A percentile compares a stretch with the other conserved stretches of the same genome.
Evolutionary conservation across 179 eudicot species (phyloP).

Genomic region (Beta macrorhiza): DNA sequence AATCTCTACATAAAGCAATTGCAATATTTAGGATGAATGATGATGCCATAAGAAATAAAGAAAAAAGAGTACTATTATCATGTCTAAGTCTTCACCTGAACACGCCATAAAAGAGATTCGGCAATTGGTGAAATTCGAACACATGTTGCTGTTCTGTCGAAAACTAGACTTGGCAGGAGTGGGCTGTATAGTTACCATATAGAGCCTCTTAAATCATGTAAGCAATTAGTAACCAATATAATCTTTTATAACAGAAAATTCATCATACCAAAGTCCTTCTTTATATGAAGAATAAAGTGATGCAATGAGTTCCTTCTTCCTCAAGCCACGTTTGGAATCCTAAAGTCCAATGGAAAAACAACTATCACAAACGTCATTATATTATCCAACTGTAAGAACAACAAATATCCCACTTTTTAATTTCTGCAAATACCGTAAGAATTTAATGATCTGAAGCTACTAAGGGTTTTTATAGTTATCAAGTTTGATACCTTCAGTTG

Average conservation of each 20-base stretch:
- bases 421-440: neutral
- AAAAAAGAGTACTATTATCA: neutral
- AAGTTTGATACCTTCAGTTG: neutral
- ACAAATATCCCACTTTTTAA: neutral
- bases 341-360: constrained; percentile 33
- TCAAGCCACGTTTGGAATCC: constrained; percentile 52
- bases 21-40: constrained; percentile 12
- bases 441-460: neutral
- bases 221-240: neutral
- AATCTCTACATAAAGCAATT: constrained; percentile 64
- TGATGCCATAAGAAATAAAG: neutral
- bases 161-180: constrained; percentile 43
- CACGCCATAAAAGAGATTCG: constrained; percentile 82
- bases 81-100: constrained; percentile 53
- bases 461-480: neutral
- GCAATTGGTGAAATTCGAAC: constrained; percentile 61
- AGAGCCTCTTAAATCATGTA: constrained; percentile 1
- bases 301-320: constrained; percentile 68
- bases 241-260: neutral
- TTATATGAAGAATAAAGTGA: constrained; percentile 53
- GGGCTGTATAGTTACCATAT: constrained; percentile 47
- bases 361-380: neutral
- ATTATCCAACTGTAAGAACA: constrained; percentile 10
- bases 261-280: constrained; percentile 56
- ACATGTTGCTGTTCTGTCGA: constrained; percentile 58